Conservation (phyloP, 352 stramenopile genomes). For the Hyaloperonospora brassicae region DNA sequence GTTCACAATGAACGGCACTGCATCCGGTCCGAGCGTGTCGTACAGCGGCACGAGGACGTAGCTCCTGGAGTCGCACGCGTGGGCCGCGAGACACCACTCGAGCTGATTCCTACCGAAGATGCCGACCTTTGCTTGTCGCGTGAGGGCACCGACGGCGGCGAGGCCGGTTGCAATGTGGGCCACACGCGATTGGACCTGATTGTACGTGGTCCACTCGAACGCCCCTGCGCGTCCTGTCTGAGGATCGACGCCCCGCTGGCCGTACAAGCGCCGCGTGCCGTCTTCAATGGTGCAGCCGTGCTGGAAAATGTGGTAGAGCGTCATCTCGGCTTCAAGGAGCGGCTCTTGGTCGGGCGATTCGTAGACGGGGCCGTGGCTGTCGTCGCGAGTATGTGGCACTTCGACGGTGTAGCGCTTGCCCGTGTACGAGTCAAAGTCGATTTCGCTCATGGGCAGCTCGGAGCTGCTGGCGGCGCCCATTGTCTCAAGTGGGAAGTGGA, state of each 20-base stretch:
- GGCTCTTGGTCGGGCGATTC: slow-evolving; percentile 21
- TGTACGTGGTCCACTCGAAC: slow-evolving; percentile 58
- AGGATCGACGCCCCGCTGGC: slow-evolving; percentile 14
- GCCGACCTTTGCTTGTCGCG: slow-evolving; percentile 46
- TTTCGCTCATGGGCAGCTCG: slow-evolving; percentile 36
- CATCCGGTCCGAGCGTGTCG: slow-evolving; percentile 66
- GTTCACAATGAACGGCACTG: slow-evolving; percentile 63
- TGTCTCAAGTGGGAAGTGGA: too few relatives aligned
- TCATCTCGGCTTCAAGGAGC: slow-evolving; percentile 32
- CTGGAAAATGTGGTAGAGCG: slow-evolving; percentile 44
- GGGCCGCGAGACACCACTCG: slow-evolving; percentile 52
- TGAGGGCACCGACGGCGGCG: slow-evolving; percentile 20
- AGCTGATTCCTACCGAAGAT: slow-evolving; percentile 67
- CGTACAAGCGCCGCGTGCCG: slow-evolving; percentile 9
- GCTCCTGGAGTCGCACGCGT: slow-evolving; percentile 54
- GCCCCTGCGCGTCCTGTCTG: slow-evolving; percentile 31
- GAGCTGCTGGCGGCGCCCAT: slow-evolving; percentile 43
- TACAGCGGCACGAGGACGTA: slow-evolving; percentile 71
- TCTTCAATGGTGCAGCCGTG: slow-evolving; percentile 14
- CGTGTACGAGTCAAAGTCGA: slow-evolving; percentile 51
- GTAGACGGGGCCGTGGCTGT: slow-evolving; percentile 34
- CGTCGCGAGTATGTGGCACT: slow-evolving; percentile 34
- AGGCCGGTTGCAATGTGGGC: slow-evolving; percentile 39
- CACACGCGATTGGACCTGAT: slow-evolving; percentile 32
- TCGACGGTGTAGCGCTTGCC: slow-evolving; percentile 35